Evolutionary conservation across 192 early-diverging fungal species (phyloP), one percentile per base, ranked within the genome.

Genomic region (Backusella psychrophila): DNA sequence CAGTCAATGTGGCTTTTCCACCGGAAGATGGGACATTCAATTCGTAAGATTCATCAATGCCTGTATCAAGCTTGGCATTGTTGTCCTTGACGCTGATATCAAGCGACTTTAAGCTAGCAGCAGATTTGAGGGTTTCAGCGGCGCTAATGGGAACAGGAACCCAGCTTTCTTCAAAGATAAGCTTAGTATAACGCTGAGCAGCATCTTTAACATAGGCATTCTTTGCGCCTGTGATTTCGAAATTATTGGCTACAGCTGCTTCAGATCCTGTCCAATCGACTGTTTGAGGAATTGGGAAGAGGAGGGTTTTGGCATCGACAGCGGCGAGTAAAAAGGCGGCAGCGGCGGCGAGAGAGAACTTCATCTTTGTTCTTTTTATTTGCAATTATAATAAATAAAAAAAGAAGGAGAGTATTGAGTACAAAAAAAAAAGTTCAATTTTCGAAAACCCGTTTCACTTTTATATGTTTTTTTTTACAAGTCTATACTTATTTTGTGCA

Each of bases 21-120:
- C 80, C 80, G n/a, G 70, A 70, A 6, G 79, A 71, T 14, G 89
- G 90, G 26, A 94, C 83, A 39, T 88, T 82, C 29, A 94, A 85
- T 29, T 80, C 86, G 75, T 94, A 94, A n/a, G 92, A 90, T 82
- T 94, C 92, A 73, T 94, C 90, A 0, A 89, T 85, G 39, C 82
- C 84, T 33, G 89, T 80, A 42, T 85, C 81, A 29, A 92, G 86
- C 2, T 86, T 83, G 75, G 74, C 86, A 77, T 81, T 80, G 35
- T 77, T 70, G 78, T 83, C 81, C 8, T 56, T 75, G 26, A 94
- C 87, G 1, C 76, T 73, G 19, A 93, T 78, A 6, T 56, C 73
- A 36, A 92, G 78, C 9, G 77, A 79, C 11, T 69, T 66, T 53
- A 92, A 74, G 1, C 41, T 52, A 0, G 71, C 69, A 1, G 73